Base-by-base conservation (phyloP, 495 filamentous ascomycete species). In the Penicillium dipodomyicola region DNA sequence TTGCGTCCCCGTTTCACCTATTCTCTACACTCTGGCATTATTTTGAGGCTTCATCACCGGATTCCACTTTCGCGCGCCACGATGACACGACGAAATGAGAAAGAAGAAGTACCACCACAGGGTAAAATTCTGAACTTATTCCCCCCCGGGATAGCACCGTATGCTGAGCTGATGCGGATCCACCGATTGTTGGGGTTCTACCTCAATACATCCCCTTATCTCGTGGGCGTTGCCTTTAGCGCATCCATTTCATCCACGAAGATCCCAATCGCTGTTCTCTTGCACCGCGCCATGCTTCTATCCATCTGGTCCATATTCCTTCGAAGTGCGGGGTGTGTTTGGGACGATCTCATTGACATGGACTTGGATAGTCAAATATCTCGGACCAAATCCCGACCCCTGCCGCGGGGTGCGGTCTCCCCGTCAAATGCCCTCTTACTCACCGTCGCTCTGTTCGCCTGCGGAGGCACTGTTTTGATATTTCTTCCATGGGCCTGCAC, bases 341-440 rank as follows among this genome's bases (percentile, higher is more conserved):
- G 74, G 74, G 76, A 80, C 55, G 76, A 79, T 52, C 74, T 50
- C 23, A 32, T 73, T 11, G 77, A 80, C 59, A 59, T 58, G 12
- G 66, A 73, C 10, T 65, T 68, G 27, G 77, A 80, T 52, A 55
- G 73, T 0, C 65, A 64, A 8, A 72, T 77, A 1, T 49, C 44
- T 3, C 68, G 76, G 0, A 69, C 61, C 15, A 53, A 60, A 4
- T 53, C 63, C 33, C 68, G 77, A 12, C 77, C 77, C 5, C 23
- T 57, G 0, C 30, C 47, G 7, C 47, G 47, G 37, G 47, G 47
- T 9, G 47, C 47, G 3, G 47, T 49, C 2, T 49, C 47, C 7
- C 30, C 27, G 22, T 7, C 1, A 25, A 25, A 35, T n/a, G 47
- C 47, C 1, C 14, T 25, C 19, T 9, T 49, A 25, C 33, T 49